These are phyloP conservation scores for Ballota nigra DNA, from an alignment of 257 asterid genomes.

Conservation along the genomic window DNA sequence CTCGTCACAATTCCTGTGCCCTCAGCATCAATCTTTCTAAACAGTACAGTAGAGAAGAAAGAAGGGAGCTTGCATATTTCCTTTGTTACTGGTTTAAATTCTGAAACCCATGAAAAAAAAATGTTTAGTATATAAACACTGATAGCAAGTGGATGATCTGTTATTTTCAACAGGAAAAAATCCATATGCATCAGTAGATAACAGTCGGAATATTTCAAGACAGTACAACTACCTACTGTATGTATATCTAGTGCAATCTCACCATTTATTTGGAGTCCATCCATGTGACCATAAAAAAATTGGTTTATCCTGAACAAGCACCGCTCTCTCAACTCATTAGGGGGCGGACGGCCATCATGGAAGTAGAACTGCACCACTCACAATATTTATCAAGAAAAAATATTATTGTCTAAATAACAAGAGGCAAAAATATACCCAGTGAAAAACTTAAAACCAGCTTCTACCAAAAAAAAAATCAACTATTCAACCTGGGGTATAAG, in stretches of 20 bases:
- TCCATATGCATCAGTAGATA: conserved; percentile 19
- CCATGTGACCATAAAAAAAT: conserved; percentile 87
- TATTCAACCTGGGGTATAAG: conserved; percentile 84
- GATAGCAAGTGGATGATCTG: neutral
- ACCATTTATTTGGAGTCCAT: conserved; percentile 94
- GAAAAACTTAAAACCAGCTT: conserved; percentile 4
- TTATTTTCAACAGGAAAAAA: neutral
- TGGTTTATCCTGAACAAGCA: conserved; percentile 93
- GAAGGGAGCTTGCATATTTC: conserved; percentile 99
- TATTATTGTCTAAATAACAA: conserved; percentile 1
- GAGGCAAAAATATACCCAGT: conserved; percentile 13
- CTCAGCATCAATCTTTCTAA: conserved; percentile 76
- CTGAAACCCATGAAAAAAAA: conserved; percentile 48
- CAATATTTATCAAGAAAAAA: conserved; percentile 19
- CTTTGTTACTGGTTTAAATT: conserved; percentile 86
- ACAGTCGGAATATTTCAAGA: neutral
- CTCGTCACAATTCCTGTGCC: conserved; percentile 76
- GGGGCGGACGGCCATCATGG: conserved; percentile 88
- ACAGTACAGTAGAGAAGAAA: conserved; percentile 82
- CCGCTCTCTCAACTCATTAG: conserved; percentile 89
- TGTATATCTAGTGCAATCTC: conserved; percentile 31
- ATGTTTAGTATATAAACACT: neutral
- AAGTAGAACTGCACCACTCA: conserved; percentile 78
- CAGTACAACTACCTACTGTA: conserved; percentile 8
- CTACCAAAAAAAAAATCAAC: conserved; percentile 17